These are phyloP conservation scores for Poa annua DNA, from an alignment of 176 grass and related monocot species.

Conservation along the genomic window DNA sequence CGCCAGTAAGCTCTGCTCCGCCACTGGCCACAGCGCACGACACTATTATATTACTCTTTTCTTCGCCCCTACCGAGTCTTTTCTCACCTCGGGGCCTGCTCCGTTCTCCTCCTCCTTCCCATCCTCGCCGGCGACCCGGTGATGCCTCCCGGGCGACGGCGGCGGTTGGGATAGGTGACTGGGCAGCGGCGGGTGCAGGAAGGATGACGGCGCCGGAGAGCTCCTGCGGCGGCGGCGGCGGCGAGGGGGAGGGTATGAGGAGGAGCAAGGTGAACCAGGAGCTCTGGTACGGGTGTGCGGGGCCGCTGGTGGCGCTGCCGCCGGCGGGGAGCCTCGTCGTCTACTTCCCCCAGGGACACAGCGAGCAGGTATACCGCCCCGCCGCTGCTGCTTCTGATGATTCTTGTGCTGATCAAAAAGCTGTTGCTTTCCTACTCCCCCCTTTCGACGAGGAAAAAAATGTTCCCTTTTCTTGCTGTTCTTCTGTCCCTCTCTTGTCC, in stretches of 20 bases:
- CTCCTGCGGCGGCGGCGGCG: slow-evolving; percentile 33
- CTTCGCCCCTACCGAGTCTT: slow-evolving; percentile 25
- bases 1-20: slow-evolving; percentile 34
- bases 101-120: slow-evolving; percentile 7
- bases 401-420: slow-evolving; percentile 49
- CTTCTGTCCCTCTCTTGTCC: not conserved
- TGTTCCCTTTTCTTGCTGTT: slow-evolving; percentile 15
- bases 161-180: not conserved
- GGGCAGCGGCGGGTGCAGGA: not conserved
- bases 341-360: slow-evolving; percentile 86
- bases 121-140: slow-evolving; percentile 39
- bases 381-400: not conserved
- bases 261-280: slow-evolving; percentile 66
- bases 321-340: slow-evolving; percentile 71
- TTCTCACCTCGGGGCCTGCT: slow-evolving; percentile 38
- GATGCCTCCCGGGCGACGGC: slow-evolving; percentile 38
- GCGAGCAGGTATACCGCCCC: slow-evolving; percentile 60
- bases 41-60: slow-evolving; percentile 43
- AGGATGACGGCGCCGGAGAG: slow-evolving; percentile 34
- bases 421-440: not conserved
- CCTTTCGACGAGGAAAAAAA: slow-evolving; percentile 1
- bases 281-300: slow-evolving; percentile 82
- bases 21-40: slow-evolving; percentile 26
- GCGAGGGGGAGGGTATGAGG: slow-evolving; percentile 32
- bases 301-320: slow-evolving; percentile 68